phyloP scores from a whole-genome alignment of 2,329 filamentous ascomycete genomes.

The Thielaviopsis ethacetica region DNA sequence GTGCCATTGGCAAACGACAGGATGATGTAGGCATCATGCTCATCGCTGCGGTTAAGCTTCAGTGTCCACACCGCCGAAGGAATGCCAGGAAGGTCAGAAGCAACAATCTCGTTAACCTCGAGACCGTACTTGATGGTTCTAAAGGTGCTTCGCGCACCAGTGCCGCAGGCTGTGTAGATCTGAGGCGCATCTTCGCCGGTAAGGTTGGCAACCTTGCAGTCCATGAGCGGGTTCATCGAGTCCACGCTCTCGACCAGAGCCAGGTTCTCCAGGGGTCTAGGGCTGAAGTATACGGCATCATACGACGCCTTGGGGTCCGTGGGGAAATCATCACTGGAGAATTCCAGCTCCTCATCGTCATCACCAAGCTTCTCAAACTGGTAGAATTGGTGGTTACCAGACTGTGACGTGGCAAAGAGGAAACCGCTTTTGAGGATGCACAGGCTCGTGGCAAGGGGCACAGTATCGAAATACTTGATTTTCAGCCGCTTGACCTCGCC shows the following conservation, averaged over 20 bases:
- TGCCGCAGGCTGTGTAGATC: slow-evolving; percentile 84
- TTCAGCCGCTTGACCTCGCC: slow-evolving; percentile 70
- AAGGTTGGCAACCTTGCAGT: slow-evolving; percentile 81
- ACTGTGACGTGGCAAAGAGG: slow-evolving; percentile 81
- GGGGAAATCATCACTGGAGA: slow-evolving; percentile 66
- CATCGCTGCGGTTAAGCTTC: slow-evolving; percentile 63
- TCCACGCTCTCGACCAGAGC: slow-evolving; percentile 72
- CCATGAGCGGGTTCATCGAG: slow-evolving; percentile 79
- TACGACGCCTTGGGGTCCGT: slow-evolving; percentile 57
- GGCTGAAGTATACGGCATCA: slow-evolving; percentile 70
- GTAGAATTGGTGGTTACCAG: slow-evolving; percentile 86
- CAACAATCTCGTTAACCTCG: slow-evolving; percentile 89
- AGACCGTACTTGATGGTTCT: slow-evolving; percentile 83
- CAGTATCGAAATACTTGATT: slow-evolving; percentile 96
- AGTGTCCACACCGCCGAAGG: slow-evolving; percentile 91
- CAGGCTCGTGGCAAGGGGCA: slow-evolving; percentile 72
- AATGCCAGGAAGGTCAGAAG: slow-evolving; percentile 76
- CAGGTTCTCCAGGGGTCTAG: slow-evolving; percentile 64
- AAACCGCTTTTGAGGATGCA: slow-evolving; percentile 94
- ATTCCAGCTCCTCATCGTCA: slow-evolving; percentile 80
- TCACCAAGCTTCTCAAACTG: slow-evolving; percentile 96
- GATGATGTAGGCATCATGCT: slow-evolving; percentile 91
- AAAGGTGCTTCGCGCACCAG: slow-evolving; percentile 77
- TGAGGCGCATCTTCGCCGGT: slow-evolving; percentile 89
- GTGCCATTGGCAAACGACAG: slow-evolving; percentile 83